phyloP scores from a whole-genome alignment of 176 grass and related monocot genomes.

The Oryza nivara region DNA sequence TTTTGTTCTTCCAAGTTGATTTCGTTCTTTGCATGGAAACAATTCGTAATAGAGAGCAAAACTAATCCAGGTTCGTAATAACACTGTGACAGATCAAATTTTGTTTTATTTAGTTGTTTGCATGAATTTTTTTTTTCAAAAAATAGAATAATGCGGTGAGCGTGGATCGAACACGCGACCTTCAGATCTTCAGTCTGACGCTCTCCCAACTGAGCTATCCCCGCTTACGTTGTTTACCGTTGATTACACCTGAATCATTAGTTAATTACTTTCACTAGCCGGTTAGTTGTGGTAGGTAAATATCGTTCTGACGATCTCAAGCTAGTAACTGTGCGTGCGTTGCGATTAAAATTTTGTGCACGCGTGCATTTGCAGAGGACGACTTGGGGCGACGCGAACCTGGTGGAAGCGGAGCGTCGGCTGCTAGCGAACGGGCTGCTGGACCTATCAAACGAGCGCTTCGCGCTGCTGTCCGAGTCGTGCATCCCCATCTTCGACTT shows the following conservation, averaged over 20 bases:
- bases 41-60: too few relatives aligned
- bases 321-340: background rate
- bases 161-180: conserved; percentile 78
- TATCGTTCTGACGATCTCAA: background rate
- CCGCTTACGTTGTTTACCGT: background rate
- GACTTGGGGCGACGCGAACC: conserved; percentile 54
- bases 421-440: conserved; percentile 70
- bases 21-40: too few relatives aligned
- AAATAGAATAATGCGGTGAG: conserved; percentile 19
- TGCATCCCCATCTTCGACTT: conserved; percentile 64
- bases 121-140: too few relatives aligned
- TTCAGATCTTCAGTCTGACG: conserved; percentile 91
- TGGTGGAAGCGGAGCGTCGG: conserved; percentile 58
- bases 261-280: background rate
- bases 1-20: too few relatives aligned
- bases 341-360: background rate
- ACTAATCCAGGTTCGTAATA: too few relatives aligned
- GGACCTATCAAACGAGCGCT: conserved; percentile 61
- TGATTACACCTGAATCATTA: background rate
- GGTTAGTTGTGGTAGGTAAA: too few relatives aligned
- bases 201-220: conserved; percentile 89
- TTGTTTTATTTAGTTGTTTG: too few relatives aligned
- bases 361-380: conserved; percentile 45
- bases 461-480: conserved; percentile 62
- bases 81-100: too few relatives aligned